Percentiles rank a stretch among this genome's conserved stretches.
Evolutionary conservation across 208 protist species (phyloP).

Genomic region (Acanthamoeba lugdunensis): DNA sequence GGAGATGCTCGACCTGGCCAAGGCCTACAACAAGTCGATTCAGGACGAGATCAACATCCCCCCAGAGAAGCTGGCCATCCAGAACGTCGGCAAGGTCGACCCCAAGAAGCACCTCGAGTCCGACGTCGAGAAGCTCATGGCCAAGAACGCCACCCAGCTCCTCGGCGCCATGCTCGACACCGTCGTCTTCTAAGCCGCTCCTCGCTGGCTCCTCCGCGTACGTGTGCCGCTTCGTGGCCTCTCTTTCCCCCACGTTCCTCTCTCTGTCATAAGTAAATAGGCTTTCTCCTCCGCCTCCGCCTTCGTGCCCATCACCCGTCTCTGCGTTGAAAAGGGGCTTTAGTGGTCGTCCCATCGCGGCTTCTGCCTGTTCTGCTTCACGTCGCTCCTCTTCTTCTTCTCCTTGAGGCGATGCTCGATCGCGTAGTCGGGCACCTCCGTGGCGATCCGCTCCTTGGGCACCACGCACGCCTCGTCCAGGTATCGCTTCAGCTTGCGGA

Average conservation of each 20-base stretch:
- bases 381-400: conserved; percentile 72
- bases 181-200: conserved; percentile 89
- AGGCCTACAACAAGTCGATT: conserved; percentile 90
- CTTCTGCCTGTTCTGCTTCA: conserved; percentile 67
- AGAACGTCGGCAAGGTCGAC: conserved; percentile 91
- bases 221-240: not conserved
- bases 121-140: conserved; percentile 91
- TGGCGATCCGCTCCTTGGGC: conserved; percentile 60
- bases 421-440: conserved; percentile 72
- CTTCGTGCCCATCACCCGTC: not conserved
- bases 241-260: not conserved
- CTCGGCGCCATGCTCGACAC: conserved; percentile 93
- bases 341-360: conserved; percentile 24
- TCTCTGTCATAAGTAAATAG: conserved; percentile 35
- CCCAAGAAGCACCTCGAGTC: conserved; percentile 91
- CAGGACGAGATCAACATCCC: conserved; percentile 89
- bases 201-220: not conserved
- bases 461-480: conserved; percentile 74
- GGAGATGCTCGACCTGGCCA: conserved; percentile 90
- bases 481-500: conserved; percentile 76
- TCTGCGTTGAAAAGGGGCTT: not conserved
- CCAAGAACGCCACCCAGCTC: conserved; percentile 91
- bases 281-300: not conserved
- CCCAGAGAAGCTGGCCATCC: conserved; percentile 87
- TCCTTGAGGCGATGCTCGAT: conserved; percentile 73